Conservation (phyloP, 345 rosid species). For the Reutealis trisperma region DNA sequence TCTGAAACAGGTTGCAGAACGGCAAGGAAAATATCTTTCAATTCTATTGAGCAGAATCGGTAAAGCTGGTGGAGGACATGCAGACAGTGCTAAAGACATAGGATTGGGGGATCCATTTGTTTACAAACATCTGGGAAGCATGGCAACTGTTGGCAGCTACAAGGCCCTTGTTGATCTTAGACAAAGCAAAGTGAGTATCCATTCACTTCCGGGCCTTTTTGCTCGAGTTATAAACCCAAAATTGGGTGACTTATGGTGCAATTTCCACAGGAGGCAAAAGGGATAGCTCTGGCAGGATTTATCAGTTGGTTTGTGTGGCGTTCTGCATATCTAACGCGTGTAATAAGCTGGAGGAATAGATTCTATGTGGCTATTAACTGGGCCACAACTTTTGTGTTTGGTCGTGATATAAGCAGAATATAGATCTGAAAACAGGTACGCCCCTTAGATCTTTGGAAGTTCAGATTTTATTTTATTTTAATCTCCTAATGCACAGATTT, state of each 20-base stretch:
- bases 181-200: slow-evolving; percentile 72
- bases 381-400: slow-evolving; percentile 83
- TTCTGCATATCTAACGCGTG: slow-evolving; percentile 93
- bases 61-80: slow-evolving; percentile 76
- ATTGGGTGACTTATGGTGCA: not conserved
- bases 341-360: slow-evolving; percentile 94
- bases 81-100: slow-evolving; percentile 53
- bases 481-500: not conserved
- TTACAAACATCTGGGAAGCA: slow-evolving; percentile 92
- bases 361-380: slow-evolving; percentile 89
- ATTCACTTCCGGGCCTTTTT: not conserved
- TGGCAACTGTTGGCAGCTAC: slow-evolving; percentile 91
- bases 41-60: slow-evolving; percentile 57
- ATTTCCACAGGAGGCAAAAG: slow-evolving; percentile 65
- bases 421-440: slow-evolving; percentile 15
- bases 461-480: not conserved
- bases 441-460: not conserved
- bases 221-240: slow-evolving; percentile 10
- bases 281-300: slow-evolving; percentile 75
- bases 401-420: slow-evolving; percentile 74
- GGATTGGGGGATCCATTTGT: slow-evolving; percentile 73
- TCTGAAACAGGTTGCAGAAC: slow-evolving; percentile 75
- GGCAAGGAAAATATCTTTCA: slow-evolving; percentile 87
- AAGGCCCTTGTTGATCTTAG: slow-evolving; percentile 94
- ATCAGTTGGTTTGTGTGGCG: slow-evolving; percentile 92